Evolutionary conservation across 2,329 filamentous ascomycete genomes (phyloP).

Genomic region (Cryoendolithus antarcticus): DNA sequence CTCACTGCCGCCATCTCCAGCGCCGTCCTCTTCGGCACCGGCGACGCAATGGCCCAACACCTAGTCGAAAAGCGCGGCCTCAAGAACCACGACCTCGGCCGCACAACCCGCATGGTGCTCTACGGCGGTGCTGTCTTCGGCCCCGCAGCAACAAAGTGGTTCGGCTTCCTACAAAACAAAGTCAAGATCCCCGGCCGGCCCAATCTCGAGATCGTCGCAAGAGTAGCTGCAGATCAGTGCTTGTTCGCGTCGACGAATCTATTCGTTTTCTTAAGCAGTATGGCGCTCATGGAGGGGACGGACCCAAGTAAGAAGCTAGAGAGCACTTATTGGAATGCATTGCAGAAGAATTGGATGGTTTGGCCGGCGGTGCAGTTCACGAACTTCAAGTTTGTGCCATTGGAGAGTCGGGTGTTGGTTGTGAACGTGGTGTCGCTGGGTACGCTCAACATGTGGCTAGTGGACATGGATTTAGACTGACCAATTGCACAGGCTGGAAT

Average conservation of each 20-base stretch:
- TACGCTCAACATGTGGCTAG: constrained; percentile 25
- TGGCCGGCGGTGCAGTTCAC: constrained; percentile 77
- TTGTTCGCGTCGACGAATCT: constrained; percentile 78
- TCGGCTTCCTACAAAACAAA: constrained; percentile 59
- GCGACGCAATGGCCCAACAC: constrained; percentile 86
- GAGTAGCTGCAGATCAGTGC: constrained; percentile 69
- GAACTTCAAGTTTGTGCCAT: constrained; percentile 79
- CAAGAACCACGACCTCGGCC: constrained; percentile 56
- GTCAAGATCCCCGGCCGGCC: constrained; percentile 50
- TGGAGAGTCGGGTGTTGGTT: constrained; percentile 71
- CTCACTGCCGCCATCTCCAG: constrained; percentile 87
- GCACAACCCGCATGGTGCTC: constrained; percentile 65
- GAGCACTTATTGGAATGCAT: constrained; percentile 56
- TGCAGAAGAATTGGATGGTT: constrained; percentile 74
- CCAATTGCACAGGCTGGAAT: constrained; percentile 38
- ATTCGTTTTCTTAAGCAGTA: constrained; percentile 65
- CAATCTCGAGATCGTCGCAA: constrained; percentile 60
- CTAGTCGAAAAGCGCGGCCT: constrained; percentile 72
- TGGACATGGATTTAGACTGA: background rate
- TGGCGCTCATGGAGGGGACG: constrained; percentile 46
- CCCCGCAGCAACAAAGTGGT: constrained; percentile 79
- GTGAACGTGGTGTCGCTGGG: constrained; percentile 71
- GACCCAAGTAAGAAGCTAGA: constrained; percentile 56
- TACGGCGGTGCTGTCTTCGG: constrained; percentile 78
- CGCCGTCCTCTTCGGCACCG: constrained; percentile 80